Evolutionary conservation across 2,329 filamentous ascomycete genomes (phyloP).

Genomic region (Aspergillus japonicus): DNA sequence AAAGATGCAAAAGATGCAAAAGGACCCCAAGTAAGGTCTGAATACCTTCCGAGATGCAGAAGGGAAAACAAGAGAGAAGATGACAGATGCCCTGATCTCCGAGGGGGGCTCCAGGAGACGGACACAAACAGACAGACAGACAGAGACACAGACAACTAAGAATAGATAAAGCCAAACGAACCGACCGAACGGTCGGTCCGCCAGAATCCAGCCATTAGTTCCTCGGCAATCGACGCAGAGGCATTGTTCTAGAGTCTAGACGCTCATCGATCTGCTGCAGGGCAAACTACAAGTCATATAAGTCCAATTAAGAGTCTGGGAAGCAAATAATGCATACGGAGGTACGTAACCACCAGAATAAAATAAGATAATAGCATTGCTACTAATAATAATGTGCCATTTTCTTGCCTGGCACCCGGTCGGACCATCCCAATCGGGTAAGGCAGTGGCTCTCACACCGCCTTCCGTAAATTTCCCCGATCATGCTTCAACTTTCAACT

Average conservation of each 20-base stretch:
- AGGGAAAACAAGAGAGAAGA: neutral
- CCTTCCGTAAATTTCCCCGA: conserved; percentile 27
- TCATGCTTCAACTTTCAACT: neutral
- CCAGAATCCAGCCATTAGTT: neutral
- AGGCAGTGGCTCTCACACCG: conserved; percentile 13
- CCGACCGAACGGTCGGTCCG: neutral
- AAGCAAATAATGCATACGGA: too few relatives aligned
- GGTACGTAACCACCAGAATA: too few relatives aligned
- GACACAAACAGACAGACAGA: neutral
- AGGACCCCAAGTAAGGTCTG: too few relatives aligned
- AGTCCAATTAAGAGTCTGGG: neutral
- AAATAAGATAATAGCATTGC: too few relatives aligned
- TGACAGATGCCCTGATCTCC: neutral
- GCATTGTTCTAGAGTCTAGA: conserved; percentile 8
- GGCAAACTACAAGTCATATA: neutral
- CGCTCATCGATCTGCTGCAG: neutral
- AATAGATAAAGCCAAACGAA: conserved; percentile 2
- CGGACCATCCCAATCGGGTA: neutral
- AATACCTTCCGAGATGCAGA: neutral
- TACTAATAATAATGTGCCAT: neutral
- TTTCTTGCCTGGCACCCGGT: too few relatives aligned
- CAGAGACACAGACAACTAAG: conserved; percentile 3
- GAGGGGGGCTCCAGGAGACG: neutral
- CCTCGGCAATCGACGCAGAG: neutral
- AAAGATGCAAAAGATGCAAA: too few relatives aligned